phyloP scores from a whole-genome alignment of 2,329 filamentous ascomycete genomes.

The Aspergillus intermedius region DNA sequence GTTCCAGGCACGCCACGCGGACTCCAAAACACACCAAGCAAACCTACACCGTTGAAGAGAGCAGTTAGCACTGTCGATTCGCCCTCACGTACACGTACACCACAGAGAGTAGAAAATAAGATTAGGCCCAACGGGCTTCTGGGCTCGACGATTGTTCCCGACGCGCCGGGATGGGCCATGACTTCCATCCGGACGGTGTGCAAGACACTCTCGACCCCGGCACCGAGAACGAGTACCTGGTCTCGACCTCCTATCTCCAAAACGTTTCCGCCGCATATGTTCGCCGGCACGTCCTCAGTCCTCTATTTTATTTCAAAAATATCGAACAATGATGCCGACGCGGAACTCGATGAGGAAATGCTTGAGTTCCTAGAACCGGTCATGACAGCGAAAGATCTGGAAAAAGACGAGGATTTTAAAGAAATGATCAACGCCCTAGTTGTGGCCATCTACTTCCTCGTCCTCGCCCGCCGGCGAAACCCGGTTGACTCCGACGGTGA shows the following conservation, averaged over 20 bases:
- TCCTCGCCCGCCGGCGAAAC: slow-evolving; percentile 45
- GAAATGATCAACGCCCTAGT: slow-evolving; percentile 33
- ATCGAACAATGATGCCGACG: slow-evolving; percentile 46
- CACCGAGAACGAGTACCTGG: slow-evolving; percentile 29
- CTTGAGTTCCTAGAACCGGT: slow-evolving; percentile 32
- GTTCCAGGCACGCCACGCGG: slow-evolving; percentile 18
- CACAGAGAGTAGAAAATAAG: slow-evolving; percentile 9
- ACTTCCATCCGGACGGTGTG: slow-evolving; percentile 62
- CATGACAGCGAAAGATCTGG: slow-evolving; percentile 37
- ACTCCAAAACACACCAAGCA: slow-evolving; percentile 39
- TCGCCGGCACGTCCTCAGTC: slow-evolving; percentile 62
- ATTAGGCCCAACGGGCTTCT: slow-evolving; percentile 14
- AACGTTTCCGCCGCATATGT: slow-evolving; percentile 62
- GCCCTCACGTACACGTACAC: slow-evolving; percentile 13
- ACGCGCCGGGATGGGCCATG: slow-evolving; percentile 61
- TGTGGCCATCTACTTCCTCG: slow-evolving; percentile 41
- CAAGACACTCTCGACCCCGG: slow-evolving; percentile 52
- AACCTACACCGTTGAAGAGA: slow-evolving; percentile 36
- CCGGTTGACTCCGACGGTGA: slow-evolving; percentile 9
- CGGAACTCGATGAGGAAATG: slow-evolving; percentile 35
- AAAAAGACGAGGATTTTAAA: slow-evolving; percentile 42
- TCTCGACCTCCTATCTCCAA: slow-evolving; percentile 33
- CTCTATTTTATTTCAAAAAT: slow-evolving; percentile 40
- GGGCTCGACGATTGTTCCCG: slow-evolving; percentile 25
- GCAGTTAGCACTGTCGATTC: slow-evolving; percentile 14